phyloP scores from a whole-genome alignment of 768 basidiomycete genomes.

The Termitomyces heimii region DNA sequence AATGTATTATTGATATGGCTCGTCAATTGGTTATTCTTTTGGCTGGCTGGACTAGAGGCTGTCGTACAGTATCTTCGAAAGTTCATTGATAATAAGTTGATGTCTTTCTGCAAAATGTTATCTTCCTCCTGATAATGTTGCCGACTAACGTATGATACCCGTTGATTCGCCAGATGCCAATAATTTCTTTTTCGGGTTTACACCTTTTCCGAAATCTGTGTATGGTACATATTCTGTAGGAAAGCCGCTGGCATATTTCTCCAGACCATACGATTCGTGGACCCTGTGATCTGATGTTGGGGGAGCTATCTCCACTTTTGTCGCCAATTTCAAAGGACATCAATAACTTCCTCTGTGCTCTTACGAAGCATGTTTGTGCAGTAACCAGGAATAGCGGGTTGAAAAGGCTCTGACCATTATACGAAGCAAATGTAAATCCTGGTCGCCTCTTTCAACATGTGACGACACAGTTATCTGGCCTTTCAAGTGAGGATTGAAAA shows the following conservation, averaged over 20 bases:
- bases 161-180: too few species aligned
- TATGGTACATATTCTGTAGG: background rate
- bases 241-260: background rate
- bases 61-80: background rate
- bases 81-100: background rate
- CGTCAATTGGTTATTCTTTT: background rate
- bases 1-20: background rate
- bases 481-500: too few species aligned
- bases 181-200: background rate
- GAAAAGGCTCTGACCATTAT: background rate
- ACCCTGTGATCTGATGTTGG: background rate
- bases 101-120: background rate
- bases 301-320: background rate
- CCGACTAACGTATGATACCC: too few species aligned
- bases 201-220: background rate
- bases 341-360: too few species aligned
- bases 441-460: background rate
- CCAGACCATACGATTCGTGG: background rate
- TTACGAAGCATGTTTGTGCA: background rate
- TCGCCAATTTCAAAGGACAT: too few species aligned
- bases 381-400: background rate
- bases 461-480: background rate
- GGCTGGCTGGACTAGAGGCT: background rate
- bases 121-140: too few species aligned
- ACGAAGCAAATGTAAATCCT: slow-evolving; percentile 19